Percentiles rank a stretch among this genome's conserved stretches.
Evolutionary conservation across 257 asterid genomes (phyloP).

Genomic region (Solanum chiquidenum): DNA sequence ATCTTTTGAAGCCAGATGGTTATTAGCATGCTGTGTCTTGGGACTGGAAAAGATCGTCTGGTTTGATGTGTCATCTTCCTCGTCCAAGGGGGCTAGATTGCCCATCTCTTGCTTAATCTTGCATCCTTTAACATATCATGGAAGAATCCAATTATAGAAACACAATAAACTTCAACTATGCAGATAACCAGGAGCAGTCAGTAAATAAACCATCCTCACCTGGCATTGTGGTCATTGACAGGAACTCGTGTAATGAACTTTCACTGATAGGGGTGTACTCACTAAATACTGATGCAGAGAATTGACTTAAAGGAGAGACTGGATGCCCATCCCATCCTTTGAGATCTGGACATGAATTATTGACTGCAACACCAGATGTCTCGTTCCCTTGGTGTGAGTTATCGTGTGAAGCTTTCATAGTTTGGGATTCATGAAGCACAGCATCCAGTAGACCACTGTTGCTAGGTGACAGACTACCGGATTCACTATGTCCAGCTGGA

Average conservation of each 20-base stretch:
- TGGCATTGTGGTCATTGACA: conserved; percentile 13
- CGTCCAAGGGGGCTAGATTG: conserved; percentile 5
- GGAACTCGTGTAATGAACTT: conserved; percentile 33
- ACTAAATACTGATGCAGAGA: conserved; percentile 22
- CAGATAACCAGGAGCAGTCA: not conserved
- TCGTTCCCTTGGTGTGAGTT: conserved; percentile 1
- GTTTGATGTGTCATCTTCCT: conserved; percentile 13
- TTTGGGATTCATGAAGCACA: conserved; percentile 33
- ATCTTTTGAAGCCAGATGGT: conserved; percentile 17
- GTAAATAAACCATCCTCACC: conserved; percentile 21
- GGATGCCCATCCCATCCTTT: conserved; percentile 30
- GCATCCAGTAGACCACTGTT: conserved; percentile 51
- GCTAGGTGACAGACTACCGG: conserved; percentile 24
- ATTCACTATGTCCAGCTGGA: conserved; percentile 20
- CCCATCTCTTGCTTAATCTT: conserved; percentile 18
- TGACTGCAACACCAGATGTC: conserved; percentile 6
- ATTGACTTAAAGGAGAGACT: conserved; percentile 35
- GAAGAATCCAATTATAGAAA: not conserved
- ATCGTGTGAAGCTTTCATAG: conserved; percentile 19
- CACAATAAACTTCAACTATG: not conserved
- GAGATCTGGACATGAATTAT: conserved; percentile 13
- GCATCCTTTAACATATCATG: conserved; percentile 18
- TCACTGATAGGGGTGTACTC: conserved; percentile 22
- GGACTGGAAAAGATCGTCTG: conserved; percentile 27
- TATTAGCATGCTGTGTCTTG: conserved; percentile 15